A percentile compares a stretch with the other conserved stretches of the same genome.
phyloP scores from a whole-genome alignment of 225 moss, liverwort and hornwort genomes.

The Pseudoscleropodium purum region DNA sequence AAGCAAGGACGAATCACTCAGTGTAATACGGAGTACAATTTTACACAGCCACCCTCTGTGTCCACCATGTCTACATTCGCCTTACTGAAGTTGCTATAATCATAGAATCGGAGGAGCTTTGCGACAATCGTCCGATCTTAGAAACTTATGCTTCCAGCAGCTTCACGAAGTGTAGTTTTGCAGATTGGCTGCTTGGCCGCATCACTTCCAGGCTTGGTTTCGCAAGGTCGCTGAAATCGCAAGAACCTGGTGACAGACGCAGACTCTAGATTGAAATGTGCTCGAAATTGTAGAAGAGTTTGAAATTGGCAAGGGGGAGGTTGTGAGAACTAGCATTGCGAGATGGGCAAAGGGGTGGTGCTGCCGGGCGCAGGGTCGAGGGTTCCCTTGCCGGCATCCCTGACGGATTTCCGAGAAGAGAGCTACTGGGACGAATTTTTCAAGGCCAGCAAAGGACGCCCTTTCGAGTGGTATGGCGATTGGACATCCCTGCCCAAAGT shows the following conservation, averaged over 20 bases:
- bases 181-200: not conserved
- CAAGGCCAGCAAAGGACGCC: conserved; percentile 42
- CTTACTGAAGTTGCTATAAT: not conserved
- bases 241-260: not conserved
- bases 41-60: not conserved
- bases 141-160: not conserved
- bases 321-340: not conserved
- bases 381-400: conserved; percentile 26
- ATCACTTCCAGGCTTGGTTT: not conserved
- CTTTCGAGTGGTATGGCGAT: conserved; percentile 53
- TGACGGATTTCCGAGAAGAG: conserved; percentile 39
- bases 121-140: not conserved
- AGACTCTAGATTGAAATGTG: not conserved
- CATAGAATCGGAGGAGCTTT: not conserved
- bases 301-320: not conserved
- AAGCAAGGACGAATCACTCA: not conserved
- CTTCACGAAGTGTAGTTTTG: not conserved
- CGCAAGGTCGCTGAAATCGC: not conserved
- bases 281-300: not conserved
- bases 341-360: conserved; percentile 17
- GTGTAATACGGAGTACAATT: not conserved
- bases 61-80: not conserved
- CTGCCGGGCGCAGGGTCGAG: not conserved
- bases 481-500: conserved; percentile 22
- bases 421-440: conserved; percentile 51